Evolutionary conservation across 495 filamentous ascomycete genomes (phyloP).

Genomic region (Ramalina peruviana): DNA sequence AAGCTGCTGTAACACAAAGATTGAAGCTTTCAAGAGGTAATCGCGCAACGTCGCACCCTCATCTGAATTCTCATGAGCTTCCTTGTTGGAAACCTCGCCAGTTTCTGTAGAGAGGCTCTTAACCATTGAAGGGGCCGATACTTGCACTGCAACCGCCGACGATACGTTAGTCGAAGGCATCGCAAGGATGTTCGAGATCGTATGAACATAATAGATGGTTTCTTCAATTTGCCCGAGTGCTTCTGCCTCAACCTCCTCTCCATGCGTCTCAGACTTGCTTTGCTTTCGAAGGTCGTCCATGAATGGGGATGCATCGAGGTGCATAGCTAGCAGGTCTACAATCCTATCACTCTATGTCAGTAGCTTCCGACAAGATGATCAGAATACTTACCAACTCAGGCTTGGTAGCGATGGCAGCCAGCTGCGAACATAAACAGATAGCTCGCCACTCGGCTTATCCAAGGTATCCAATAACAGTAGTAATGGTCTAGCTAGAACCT

Average conservation of each 20-base stretch:
- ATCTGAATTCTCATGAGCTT: no score
- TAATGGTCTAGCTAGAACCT: conserved; percentile 68
- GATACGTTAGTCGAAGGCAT: conserved; percentile 47
- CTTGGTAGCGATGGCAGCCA: conserved; percentile 70
- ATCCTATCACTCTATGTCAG: conserved; percentile 12
- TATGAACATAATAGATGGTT: conserved; percentile 64
- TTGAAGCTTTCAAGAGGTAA: neutral
- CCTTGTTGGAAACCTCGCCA: no score
- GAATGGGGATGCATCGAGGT: conserved; percentile 1
- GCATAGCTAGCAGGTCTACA: conserved; percentile 31
- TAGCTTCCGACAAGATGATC: neutral
- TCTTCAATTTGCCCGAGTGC: conserved; percentile 53
- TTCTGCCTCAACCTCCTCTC: conserved; percentile 1
- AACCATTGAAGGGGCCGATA: neutral
- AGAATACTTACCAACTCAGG: conserved; percentile 41
- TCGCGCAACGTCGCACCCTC: neutral
- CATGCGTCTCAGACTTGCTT: neutral
- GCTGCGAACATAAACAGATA: conserved; percentile 58
- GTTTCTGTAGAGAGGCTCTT: no score
- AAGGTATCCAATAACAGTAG: conserved; percentile 74
- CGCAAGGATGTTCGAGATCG: conserved; percentile 54
- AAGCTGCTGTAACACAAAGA: neutral
- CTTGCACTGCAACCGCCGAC: conserved; percentile 38
- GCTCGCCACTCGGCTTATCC: conserved; percentile 54
- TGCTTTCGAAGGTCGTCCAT: neutral